A percentile compares a stretch with the other conserved stretches of the same genome.
phyloP scores from a whole-genome alignment of 1,284 basidiomycete species.

The Tilletia indica region DNA sequence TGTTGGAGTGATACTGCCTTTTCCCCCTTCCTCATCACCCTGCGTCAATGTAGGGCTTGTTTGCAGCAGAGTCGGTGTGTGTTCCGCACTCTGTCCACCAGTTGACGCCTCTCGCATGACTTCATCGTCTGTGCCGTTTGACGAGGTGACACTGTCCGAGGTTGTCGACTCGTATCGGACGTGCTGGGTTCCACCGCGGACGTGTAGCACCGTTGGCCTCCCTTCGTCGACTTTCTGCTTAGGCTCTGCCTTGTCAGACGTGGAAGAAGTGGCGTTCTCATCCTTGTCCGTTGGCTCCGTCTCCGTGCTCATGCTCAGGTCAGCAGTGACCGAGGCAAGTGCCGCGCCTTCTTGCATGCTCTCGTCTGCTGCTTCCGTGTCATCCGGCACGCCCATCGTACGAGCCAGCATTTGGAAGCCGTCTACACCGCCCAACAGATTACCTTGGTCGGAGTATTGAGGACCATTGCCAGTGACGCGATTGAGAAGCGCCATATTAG shows the following conservation, averaged over 20 bases:
- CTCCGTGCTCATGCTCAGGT: not conserved
- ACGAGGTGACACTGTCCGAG: slow-evolving; percentile 19
- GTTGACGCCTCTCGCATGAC: slow-evolving; percentile 42
- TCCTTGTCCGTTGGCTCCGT: not conserved
- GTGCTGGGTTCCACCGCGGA: slow-evolving; percentile 21
- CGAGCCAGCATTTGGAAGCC: slow-evolving; percentile 50
- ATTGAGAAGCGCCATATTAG: slow-evolving; percentile 95
- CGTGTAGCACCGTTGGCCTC: not conserved
- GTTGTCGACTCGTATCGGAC: slow-evolving; percentile 34
- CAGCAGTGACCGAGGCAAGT: not conserved
- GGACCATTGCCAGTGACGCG: slow-evolving; percentile 59
- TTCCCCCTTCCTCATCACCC: slow-evolving; percentile 30
- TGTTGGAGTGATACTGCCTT: slow-evolving; percentile 24
- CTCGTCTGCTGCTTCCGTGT: slow-evolving; percentile 1
- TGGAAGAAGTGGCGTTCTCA: not conserved
- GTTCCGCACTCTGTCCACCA: not conserved
- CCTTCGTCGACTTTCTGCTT: not conserved
- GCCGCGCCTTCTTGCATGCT: not conserved
- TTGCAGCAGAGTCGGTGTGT: not conserved
- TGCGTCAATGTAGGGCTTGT: not conserved
- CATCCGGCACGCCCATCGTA: slow-evolving; percentile 5
- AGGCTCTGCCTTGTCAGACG: slow-evolving; percentile 20
- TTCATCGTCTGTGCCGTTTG: slow-evolving; percentile 42
- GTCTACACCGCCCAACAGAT: slow-evolving; percentile 51
- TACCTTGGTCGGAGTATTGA: slow-evolving; percentile 47